These are phyloP conservation scores for Tulasnella sp. DNA, from an alignment of 768 basidiomycete species.

Conservation along the genomic window DNA sequence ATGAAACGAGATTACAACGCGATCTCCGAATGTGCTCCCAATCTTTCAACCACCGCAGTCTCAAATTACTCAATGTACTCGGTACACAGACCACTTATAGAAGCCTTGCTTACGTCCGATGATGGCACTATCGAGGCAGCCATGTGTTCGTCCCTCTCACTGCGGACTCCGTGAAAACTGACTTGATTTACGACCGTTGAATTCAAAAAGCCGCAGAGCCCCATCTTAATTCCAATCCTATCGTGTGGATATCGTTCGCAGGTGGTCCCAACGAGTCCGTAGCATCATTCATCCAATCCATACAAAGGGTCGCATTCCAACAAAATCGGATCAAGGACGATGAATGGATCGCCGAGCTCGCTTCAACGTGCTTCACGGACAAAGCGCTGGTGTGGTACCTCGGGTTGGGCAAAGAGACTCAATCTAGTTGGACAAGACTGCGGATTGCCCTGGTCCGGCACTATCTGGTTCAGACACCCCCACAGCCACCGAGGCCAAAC, in stretches of 20 bases:
- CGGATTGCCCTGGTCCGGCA: not conserved
- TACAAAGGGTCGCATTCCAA: constrained; percentile 1
- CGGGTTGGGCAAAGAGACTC: not conserved
- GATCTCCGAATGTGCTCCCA: not conserved
- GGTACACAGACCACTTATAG: not conserved
- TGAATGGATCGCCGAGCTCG: constrained; percentile 4
- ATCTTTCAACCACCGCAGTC: not conserved
- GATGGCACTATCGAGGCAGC: not conserved
- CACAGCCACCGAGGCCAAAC: not conserved
- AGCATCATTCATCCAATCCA: not conserved
- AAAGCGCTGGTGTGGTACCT: not conserved
- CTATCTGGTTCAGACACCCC: not conserved
- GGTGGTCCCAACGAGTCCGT: not conserved
- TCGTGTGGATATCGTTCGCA: not conserved
- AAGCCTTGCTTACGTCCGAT: not conserved
- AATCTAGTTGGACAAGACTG: not conserved
- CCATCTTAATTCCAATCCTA: not conserved
- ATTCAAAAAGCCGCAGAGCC: not conserved
- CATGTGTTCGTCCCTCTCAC: not conserved
- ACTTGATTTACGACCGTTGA: not conserved
- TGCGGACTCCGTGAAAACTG: not conserved
- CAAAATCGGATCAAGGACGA: not conserved
- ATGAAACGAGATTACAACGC: not conserved
- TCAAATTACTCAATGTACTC: not conserved
- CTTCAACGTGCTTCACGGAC: not conserved